A percentile compares a stretch with the other conserved stretches of the same genome.
phyloP scores from a whole-genome alignment of 1,139 yeast genomes.

The Zygosaccharomyces pseudobailii region DNA sequence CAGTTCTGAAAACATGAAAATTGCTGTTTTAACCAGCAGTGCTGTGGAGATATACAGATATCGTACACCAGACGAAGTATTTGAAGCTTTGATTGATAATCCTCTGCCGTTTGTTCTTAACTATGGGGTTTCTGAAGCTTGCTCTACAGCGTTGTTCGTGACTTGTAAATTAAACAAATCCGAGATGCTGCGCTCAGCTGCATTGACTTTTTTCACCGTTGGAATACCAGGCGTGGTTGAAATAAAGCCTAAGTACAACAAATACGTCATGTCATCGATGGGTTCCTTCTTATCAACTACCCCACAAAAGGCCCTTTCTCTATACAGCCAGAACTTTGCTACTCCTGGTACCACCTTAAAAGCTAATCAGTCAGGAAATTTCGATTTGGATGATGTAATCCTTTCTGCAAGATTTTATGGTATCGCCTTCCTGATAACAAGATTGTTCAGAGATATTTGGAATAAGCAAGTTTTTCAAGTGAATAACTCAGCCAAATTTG shows the following conservation, averaged over 20 bases:
- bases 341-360: constrained; percentile 9
- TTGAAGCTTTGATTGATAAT: constrained; percentile 59
- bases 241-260: constrained; percentile 33
- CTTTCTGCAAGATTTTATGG: constrained; percentile 92
- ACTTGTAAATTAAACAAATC: constrained; percentile 66
- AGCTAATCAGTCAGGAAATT: constrained; percentile 14
- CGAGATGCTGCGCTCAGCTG: constrained; percentile 40
- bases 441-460: constrained; percentile 81
- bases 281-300: constrained; percentile 27
- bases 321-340: constrained; percentile 6
- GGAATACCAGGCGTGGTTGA: constrained; percentile 36
- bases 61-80: constrained; percentile 70
- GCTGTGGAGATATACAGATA: constrained; percentile 72
- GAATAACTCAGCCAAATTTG: constrained; percentile 40
- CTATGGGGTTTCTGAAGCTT: constrained; percentile 69
- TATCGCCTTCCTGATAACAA: constrained; percentile 70
- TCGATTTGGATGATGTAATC: constrained; percentile 63
- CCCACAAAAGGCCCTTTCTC: constrained; percentile 17
- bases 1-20: constrained; percentile 52
- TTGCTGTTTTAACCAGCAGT: constrained; percentile 74
- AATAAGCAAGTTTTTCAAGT: constrained; percentile 58
- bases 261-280: constrained; percentile 28
- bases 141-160: constrained; percentile 76
- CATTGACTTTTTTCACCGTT: constrained; percentile 35
- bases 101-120: constrained; percentile 45